Base-by-base conservation (phyloP, 1,284 basidiomycete species). In the Ganoderma boninense region DNA sequence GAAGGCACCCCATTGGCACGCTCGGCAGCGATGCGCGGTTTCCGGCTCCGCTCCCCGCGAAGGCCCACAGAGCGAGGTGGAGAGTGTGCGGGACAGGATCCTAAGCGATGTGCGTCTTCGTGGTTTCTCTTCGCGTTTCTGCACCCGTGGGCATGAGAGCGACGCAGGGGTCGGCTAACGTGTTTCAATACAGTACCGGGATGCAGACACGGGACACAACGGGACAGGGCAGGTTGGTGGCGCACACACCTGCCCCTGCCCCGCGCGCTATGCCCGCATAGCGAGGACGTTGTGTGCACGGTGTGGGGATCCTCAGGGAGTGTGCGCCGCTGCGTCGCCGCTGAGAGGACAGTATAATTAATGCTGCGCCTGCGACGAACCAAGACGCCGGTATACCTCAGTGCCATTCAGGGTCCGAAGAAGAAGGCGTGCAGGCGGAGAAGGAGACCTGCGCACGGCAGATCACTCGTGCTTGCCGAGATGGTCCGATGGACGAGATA, bases 401-500 rank as follows among this genome's bases (percentile, higher is more conserved):
- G 32, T 35, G n/a, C 11, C 11, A 38, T 35, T 54, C 57, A 60
- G 38, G 57, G 57, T 60, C 57, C 35, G 29, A 40, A 40, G 35
- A 23, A 23, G 32, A 40, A 23, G 32, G 6, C 38, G 54, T 56
- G 29, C 29, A 23, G 14, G 13, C 14, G n/a, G 54, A 56, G 11
- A 56, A 56, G 5, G 54, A 26, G 26, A 16, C 43, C 43, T 6
- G 23, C 54, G 29, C 23, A 56, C 11, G 54, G 20, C 35, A 60
- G 57, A 60, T 60, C 57, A 10, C 57, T 11, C 38, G n/a, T n/a
- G 11, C 35, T 35, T 35, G 18, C 56, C 32, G 56, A 60, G 35
- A 60, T 60, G 57, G n/a, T 23, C 56, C 35, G 35, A 60, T 60
- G 57, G n/a, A 23, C 56, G 57, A 40, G 57, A 60, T 60, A 40